Percentiles rank a stretch among this genome's conserved stretches.
These are phyloP conservation scores for Cymbopogon citratus DNA, from an alignment of 176 grass and related monocot genomes.

Conservation along the genomic window DNA sequence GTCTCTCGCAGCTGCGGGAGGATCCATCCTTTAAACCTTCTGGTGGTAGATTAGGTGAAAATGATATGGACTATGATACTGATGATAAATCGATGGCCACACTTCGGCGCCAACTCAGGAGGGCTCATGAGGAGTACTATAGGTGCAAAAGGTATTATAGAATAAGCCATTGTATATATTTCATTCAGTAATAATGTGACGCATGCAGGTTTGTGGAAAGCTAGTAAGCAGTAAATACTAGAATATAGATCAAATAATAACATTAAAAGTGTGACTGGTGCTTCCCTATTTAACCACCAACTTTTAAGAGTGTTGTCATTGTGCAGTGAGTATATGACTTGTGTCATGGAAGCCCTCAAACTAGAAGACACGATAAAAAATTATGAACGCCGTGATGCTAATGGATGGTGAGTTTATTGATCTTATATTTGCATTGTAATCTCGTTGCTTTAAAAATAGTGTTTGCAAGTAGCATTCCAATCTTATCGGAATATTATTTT, in stretches of 20 bases:
- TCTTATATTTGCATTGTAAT: neutral
- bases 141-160: constrained; percentile 80
- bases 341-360: constrained; percentile 91
- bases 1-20: constrained; percentile 55
- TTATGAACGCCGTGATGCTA: constrained; percentile 75
- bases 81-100: constrained; percentile 99
- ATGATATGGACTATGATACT: constrained; percentile 99
- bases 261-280: neutral
- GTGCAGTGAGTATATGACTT: constrained; percentile 94
- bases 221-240: constrained; percentile 2
- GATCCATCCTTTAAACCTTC: constrained; percentile 97
- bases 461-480: neutral
- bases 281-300: constrained; percentile 20
- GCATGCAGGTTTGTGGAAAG: constrained; percentile 8
- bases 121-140: constrained; percentile 93
- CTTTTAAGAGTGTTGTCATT: constrained; percentile 24
- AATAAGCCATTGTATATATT: constrained; percentile 10
- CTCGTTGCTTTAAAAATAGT: neutral
- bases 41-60: constrained; percentile 92
- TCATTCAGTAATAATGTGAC: constrained; percentile 29
- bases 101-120: constrained; percentile 90
- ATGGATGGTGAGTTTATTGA: constrained; percentile 81
- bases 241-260: neutral
- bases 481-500: neutral
- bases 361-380: constrained; percentile 99